A percentile compares a stretch with the other conserved stretches of the same genome.
These are phyloP conservation scores for Saussurea involucrata DNA, from an alignment of 129 eudicot genomes.

Conservation along the genomic window DNA sequence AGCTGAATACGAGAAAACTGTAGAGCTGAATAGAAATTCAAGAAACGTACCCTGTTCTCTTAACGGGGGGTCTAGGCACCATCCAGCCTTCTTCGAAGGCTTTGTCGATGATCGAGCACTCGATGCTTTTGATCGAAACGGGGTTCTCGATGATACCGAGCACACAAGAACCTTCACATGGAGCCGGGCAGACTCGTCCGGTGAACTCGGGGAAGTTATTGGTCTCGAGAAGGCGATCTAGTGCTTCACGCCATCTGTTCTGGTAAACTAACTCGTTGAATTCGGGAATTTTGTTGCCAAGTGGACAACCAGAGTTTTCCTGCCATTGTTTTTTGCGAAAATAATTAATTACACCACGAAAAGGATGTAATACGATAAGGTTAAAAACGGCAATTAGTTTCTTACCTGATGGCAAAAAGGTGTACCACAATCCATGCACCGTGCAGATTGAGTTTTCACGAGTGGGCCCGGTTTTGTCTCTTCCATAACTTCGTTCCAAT, in stretches of 20 bases:
- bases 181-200: slow-evolving; percentile 98
- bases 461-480: slow-evolving; percentile 81
- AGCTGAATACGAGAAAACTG: not conserved
- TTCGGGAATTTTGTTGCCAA: slow-evolving; percentile 96
- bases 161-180: slow-evolving; percentile 98
- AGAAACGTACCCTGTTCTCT: slow-evolving; percentile 71
- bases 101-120: slow-evolving; percentile 93
- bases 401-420: slow-evolving; percentile 98
- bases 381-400: not conserved
- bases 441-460: slow-evolving; percentile 87
- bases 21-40: not conserved
- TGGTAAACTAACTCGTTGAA: slow-evolving; percentile 96
- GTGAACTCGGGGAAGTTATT: slow-evolving; percentile 99
- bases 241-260: slow-evolving; percentile 98
- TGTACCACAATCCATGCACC: slow-evolving; percentile 99
- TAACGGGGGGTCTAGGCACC: slow-evolving; percentile 89
- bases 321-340: slow-evolving; percentile 22
- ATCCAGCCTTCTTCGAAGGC: slow-evolving; percentile 99
- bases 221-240: slow-evolving; percentile 92
- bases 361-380: not conserved
- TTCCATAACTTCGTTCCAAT: slow-evolving; percentile 97
- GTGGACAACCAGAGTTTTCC: slow-evolving; percentile 98
- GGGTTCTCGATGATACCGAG: slow-evolving; percentile 99
- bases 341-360: not conserved
- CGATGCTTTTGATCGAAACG: slow-evolving; percentile 87